These are phyloP conservation scores for Spergularia marina DNA, from an alignment of 148 eudicot genomes.

Conservation along the genomic window DNA sequence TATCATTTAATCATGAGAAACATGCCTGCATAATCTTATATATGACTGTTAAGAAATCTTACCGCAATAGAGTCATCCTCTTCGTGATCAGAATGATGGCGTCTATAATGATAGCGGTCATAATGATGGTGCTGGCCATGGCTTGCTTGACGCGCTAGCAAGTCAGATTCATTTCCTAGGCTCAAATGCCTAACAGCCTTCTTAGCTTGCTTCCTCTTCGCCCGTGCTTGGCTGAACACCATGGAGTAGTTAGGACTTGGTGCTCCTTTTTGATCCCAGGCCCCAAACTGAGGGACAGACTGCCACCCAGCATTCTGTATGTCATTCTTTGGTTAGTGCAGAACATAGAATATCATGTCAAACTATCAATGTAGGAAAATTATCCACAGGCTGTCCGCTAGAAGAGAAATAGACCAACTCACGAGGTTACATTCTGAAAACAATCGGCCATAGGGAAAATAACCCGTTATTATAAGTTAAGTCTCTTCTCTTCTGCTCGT, in stretches of 20 bases:
- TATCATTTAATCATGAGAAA: not conserved
- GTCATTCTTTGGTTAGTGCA: constrained; percentile 8
- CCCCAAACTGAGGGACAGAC: constrained; percentile 54
- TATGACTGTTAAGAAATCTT: not conserved
- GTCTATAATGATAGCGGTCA: too few relatives aligned
- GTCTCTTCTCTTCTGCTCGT: too few relatives aligned
- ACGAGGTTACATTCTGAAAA: too few relatives aligned
- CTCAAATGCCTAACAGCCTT: constrained; percentile 20
- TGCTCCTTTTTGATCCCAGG: constrained; percentile 41
- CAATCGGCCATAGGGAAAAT: too few relatives aligned
- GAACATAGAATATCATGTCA: not conserved
- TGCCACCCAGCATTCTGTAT: constrained; percentile 17
- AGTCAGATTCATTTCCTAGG: constrained; percentile 30
- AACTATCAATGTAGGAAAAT: not conserved
- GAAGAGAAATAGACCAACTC: too few relatives aligned
- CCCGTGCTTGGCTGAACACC: constrained; percentile 51
- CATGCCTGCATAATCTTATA: not conserved
- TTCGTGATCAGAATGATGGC: constrained; percentile 5
- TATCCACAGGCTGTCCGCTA: too few relatives aligned
- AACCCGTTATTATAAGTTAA: too few relatives aligned
- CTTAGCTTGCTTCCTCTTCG: constrained; percentile 39
- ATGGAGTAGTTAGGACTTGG: constrained; percentile 42
- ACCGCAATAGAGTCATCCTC: constrained; percentile 29
- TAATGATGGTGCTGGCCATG: not conserved
- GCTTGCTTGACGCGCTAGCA: constrained; percentile 13